Evolutionary conservation across 2,329 filamentous ascomycete species (phyloP), one percentile per base, ranked within the genome.

Genomic region (Monilinia vaccinii-corymbosi): DNA sequence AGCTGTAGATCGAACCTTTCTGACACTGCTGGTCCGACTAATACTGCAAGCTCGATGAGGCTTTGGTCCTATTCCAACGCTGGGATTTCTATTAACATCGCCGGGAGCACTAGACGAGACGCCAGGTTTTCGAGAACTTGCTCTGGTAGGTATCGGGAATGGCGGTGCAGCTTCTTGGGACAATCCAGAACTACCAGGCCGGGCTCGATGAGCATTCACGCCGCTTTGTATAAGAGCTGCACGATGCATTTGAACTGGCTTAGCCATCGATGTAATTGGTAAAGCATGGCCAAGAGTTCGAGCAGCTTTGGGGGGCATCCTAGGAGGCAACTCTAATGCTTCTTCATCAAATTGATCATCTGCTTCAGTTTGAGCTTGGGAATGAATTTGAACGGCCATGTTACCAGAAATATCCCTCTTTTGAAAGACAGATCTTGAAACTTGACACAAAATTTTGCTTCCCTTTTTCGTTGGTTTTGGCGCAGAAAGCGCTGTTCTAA

Each of bases 71-170:
- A 82, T 78, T 36, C 74, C 73, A 73, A 81, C 83, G n/a, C 87
- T 91, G 1, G 91, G 91, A 70, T 90, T 96, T 64, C 84, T 81
- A 45, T 85, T 86, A 4, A 88, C 88, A 63, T 96, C 91, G 63
- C 82, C 84, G 10, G 69, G 78, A 3, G 78, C 77, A 71, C 88
- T 91, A 55, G 81, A 77, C 65, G 81, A 86, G 62, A 85, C 74
- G 0, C 84, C 82, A 25, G 86, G 81, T 68, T 87, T 86, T 62
- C 91, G 84, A 7, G 92, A 99, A 73, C 93, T 97, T 34, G 90
- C 89, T 60, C 94, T 81, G 3, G 86, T 87, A 0, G 94, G 94
- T 8, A 99, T 96, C 0, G 94, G 92, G 76, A 96, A 97, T 0
- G 94, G 94, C 32, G 94, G 92, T 56, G 83, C 69, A 28, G 77